phyloP scores from a whole-genome alignment of 2,329 filamentous ascomycete species.

The Fusarium napiforme region DNA sequence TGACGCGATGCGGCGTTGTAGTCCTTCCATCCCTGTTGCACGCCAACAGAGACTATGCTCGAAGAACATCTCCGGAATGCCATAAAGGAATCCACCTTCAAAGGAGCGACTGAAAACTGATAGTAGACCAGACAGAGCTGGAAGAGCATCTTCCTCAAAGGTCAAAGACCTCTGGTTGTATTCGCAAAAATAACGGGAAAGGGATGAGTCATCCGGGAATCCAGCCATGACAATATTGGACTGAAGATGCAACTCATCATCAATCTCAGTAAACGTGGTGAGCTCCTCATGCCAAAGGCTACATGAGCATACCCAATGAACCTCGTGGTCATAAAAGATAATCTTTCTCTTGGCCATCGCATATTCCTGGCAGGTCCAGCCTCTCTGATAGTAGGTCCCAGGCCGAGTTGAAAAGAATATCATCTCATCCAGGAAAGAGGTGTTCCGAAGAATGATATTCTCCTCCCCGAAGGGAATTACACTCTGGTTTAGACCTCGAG shows the following conservation, averaged over 20 bases:
- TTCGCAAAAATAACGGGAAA: background rate
- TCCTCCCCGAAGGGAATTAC: conserved; percentile 12
- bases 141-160: conserved; percentile 11
- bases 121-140: background rate
- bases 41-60: conserved; percentile 3
- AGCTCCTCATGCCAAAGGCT: conserved; percentile 11
- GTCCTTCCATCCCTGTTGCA: fast-evolving
- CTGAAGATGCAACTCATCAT: background rate
- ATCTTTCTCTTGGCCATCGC: background rate
- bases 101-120: conserved; percentile 6
- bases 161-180: background rate
- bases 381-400: conserved; percentile 11
- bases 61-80: conserved; percentile 17
- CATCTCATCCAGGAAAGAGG: fast-evolving
- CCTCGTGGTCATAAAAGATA: background rate
- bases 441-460: background rate
- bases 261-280: fast-evolving
- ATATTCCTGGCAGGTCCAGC: conserved; percentile 20
- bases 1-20: fast-evolving
- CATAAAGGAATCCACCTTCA: conserved; percentile 7
- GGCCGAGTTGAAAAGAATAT: background rate
- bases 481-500: background rate
- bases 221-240: background rate
- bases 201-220: background rate
- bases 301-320: conserved; percentile 22